These are phyloP conservation scores for Saccharum hybrid DNA, from an alignment of 202 grass and related monocot species.

Conservation along the genomic window DNA sequence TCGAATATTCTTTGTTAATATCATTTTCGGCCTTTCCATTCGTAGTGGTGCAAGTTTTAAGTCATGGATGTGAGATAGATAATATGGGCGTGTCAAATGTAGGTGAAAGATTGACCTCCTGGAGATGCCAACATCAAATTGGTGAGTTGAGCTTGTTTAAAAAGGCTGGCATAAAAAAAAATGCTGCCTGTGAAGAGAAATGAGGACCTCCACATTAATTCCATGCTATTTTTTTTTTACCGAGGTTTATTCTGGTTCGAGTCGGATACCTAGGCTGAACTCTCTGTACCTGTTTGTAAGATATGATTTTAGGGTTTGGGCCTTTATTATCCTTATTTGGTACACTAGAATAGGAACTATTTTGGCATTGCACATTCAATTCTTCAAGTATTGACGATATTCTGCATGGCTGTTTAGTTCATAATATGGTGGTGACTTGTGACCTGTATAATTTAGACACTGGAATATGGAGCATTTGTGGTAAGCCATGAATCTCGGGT, in stretches of 20 bases:
- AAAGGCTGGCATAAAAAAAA: background rate
- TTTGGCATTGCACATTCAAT: conserved; percentile 6
- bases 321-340: conserved; percentile 30
- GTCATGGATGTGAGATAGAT: conserved; percentile 17
- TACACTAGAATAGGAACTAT: background rate
- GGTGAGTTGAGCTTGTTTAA: conserved; percentile 1
- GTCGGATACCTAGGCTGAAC: background rate
- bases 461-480: background rate
- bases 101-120: conserved; percentile 29
- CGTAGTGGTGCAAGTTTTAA: background rate
- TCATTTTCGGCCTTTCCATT: no score
- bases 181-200: conserved; percentile 9
- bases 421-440: background rate
- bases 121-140: conserved; percentile 32
- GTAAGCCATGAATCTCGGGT: background rate
- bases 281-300: conserved; percentile 26
- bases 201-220: background rate
- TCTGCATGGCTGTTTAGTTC: background rate
- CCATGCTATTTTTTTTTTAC: background rate
- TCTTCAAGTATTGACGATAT: background rate
- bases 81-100: conserved; percentile 11
- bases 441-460: background rate
- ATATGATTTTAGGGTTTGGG: conserved; percentile 33
- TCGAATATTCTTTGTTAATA: no score
- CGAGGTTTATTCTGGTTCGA: conserved; percentile 21